These are phyloP conservation scores for Dictyostelium brefeldianum DNA, from an alignment of 78 protist species.

Conservation along the genomic window DNA sequence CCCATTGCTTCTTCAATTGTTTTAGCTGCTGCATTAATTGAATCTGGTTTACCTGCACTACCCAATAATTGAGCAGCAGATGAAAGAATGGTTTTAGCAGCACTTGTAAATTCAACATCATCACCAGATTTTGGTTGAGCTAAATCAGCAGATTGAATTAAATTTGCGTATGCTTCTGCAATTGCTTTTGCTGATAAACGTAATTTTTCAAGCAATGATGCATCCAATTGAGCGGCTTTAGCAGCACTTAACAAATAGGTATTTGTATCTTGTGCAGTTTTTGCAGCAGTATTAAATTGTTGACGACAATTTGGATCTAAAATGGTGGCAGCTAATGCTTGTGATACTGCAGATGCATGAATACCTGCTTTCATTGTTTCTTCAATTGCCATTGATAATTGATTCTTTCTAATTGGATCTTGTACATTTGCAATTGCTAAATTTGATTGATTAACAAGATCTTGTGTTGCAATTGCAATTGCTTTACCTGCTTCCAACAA, in stretches of 20 bases:
- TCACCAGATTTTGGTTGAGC: constrained; percentile 75
- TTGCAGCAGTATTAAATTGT: constrained; percentile 75
- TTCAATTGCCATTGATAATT: constrained; percentile 36
- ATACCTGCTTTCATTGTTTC: constrained; percentile 38
- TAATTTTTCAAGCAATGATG: constrained; percentile 43
- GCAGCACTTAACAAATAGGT: constrained; percentile 43
- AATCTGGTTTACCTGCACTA: constrained; percentile 58
- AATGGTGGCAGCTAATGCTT: constrained; percentile 79
- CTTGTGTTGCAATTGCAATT: constrained; percentile 80
- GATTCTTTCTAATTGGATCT: constrained; percentile 65
- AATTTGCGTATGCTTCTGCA: constrained; percentile 72
- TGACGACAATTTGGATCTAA: constrained; percentile 63
- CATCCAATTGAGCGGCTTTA: constrained; percentile 54
- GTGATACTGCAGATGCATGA: constrained; percentile 61
- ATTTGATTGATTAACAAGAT: constrained; percentile 47
- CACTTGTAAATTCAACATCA: constrained; percentile 75
- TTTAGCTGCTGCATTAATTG: constrained; percentile 14
- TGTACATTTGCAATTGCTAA: background rate
- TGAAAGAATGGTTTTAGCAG: constrained; percentile 59
- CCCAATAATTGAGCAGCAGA: constrained; percentile 71
- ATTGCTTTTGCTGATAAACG: constrained; percentile 50
- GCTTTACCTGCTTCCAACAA: constrained; percentile 80
- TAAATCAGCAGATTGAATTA: constrained; percentile 71
- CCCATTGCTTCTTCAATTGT: constrained; percentile 68
- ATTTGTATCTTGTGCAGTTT: constrained; percentile 69